Conservation (phyloP, 495 filamentous ascomycete species). For the Hypoxylon subgilvum region DNA sequence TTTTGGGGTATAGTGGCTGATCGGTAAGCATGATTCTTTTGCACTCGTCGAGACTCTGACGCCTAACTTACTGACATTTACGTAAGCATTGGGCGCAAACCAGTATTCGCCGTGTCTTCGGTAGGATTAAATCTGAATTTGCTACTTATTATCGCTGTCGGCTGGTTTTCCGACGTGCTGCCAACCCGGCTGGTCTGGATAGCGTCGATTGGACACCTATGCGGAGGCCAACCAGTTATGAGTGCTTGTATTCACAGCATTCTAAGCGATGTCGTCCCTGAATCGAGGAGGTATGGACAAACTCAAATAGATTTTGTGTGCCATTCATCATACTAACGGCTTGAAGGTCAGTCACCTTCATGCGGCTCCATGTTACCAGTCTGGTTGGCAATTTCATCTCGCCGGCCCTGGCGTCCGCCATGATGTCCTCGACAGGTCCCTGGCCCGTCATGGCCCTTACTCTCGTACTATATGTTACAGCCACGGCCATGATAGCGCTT, state of each 20-base stretch:
- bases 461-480: constrained; percentile 32
- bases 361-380: constrained; percentile 54
- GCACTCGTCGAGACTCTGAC: not conserved
- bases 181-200: constrained; percentile 61
- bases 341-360: constrained; percentile 58
- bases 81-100: constrained; percentile 55
- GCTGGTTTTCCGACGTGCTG: constrained; percentile 50
- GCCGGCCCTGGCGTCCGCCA: constrained; percentile 58
- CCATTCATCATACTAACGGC: constrained; percentile 3
- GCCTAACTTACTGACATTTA: not conserved
- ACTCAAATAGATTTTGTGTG: no score
- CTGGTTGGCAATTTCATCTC: constrained; percentile 59
- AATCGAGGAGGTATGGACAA: constrained; percentile 60
- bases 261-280: constrained; percentile 62
- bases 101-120: constrained; percentile 46
- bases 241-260: constrained; percentile 62
- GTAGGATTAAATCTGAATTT: constrained; percentile 45
- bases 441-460: constrained; percentile 56
- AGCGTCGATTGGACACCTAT: constrained; percentile 56
- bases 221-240: constrained; percentile 60
- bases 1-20: constrained; percentile 41
- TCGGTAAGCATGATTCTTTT: constrained; percentile 23
- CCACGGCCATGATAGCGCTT: constrained; percentile 41
- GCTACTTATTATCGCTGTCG: constrained; percentile 46
- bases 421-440: constrained; percentile 65